Percentiles rank a stretch among this genome's conserved stretches.
Conservation (phyloP, 2,329 filamentous ascomycete genomes). For the Arthrobotrys sphaeroides region DNA sequence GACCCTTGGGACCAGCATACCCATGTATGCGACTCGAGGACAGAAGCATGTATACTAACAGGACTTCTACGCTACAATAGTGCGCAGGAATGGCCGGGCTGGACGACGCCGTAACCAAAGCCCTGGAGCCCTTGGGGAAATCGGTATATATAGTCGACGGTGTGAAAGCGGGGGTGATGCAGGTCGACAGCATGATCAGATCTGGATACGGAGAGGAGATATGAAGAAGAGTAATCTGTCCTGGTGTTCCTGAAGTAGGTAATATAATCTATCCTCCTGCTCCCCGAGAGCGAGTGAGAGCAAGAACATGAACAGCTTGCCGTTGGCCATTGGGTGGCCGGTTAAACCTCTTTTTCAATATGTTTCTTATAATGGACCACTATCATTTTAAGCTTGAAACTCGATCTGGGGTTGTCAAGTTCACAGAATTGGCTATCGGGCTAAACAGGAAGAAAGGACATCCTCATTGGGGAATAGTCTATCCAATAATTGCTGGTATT, state of each 20-base stretch:
- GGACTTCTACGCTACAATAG: slow-evolving; percentile 9
- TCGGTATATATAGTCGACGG: slow-evolving; percentile 78
- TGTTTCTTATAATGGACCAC: slow-evolving; percentile 47
- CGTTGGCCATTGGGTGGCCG: slow-evolving; percentile 32
- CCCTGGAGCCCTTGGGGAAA: slow-evolving; percentile 69
- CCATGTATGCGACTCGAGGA: background rate
- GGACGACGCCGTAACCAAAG: slow-evolving; percentile 76
- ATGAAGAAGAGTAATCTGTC: slow-evolving; percentile 14
- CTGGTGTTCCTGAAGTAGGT: background rate
- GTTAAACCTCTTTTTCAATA: slow-evolving; percentile 47
- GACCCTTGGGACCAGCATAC: background rate
- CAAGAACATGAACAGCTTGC: slow-evolving; percentile 26
- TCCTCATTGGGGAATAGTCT: slow-evolving; percentile 48
- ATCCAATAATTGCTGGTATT: slow-evolving; percentile 48
- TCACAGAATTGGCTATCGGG: slow-evolving; percentile 43
- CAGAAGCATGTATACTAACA: slow-evolving; percentile 21
- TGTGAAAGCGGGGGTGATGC: slow-evolving; percentile 74
- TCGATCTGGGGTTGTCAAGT: slow-evolving; percentile 43
- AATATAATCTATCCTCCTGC: slow-evolving; percentile 5
- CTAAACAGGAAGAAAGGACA: slow-evolving; percentile 35
- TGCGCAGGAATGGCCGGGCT: slow-evolving; percentile 92
- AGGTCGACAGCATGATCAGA: slow-evolving; percentile 68
- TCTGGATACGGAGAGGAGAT: slow-evolving; percentile 51
- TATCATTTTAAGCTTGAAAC: slow-evolving; percentile 47
- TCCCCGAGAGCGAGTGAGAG: slow-evolving; percentile 18